Conservation (phyloP, 2,329 filamentous ascomycete genomes). For the Fusarium hostae region DNA sequence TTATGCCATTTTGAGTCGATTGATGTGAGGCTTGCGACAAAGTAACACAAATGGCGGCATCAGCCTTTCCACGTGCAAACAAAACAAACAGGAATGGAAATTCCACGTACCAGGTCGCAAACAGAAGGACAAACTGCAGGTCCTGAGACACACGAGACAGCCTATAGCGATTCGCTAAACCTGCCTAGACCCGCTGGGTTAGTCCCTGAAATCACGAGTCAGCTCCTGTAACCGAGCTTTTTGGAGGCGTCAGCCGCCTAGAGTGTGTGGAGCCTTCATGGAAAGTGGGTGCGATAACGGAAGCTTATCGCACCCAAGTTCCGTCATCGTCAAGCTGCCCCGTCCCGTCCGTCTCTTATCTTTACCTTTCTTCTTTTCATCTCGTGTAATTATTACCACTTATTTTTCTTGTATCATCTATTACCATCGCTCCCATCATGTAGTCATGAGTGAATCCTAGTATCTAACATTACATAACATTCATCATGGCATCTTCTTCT, state of each 20-base stretch:
- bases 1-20: background rate
- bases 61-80: constrained; percentile 25
- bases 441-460: constrained; percentile 33
- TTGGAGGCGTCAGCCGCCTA: constrained; percentile 31
- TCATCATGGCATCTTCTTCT: constrained; percentile 52
- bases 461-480: background rate
- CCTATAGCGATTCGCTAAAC: background rate
- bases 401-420: constrained; percentile 5
- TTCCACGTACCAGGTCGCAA: constrained; percentile 9
- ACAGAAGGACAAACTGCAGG: background rate
- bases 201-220: constrained; percentile 22
- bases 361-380: constrained; percentile 16
- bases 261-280: constrained; percentile 4
- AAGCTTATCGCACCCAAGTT: constrained; percentile 34
- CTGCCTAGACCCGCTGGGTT: constrained; percentile 11
- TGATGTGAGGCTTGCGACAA: background rate
- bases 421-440: constrained; percentile 32
- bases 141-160: constrained; percentile 5
- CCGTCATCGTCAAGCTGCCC: constrained; percentile 38
- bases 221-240: constrained; percentile 15
- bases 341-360: background rate
- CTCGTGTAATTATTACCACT: constrained; percentile 1
- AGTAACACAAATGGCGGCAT: constrained; percentile 7
- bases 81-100: constrained; percentile 5
- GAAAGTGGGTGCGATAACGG: constrained; percentile 33